Base-by-base conservation (phyloP, 768 basidiomycete species). In the Hericium coralloides region DNA sequence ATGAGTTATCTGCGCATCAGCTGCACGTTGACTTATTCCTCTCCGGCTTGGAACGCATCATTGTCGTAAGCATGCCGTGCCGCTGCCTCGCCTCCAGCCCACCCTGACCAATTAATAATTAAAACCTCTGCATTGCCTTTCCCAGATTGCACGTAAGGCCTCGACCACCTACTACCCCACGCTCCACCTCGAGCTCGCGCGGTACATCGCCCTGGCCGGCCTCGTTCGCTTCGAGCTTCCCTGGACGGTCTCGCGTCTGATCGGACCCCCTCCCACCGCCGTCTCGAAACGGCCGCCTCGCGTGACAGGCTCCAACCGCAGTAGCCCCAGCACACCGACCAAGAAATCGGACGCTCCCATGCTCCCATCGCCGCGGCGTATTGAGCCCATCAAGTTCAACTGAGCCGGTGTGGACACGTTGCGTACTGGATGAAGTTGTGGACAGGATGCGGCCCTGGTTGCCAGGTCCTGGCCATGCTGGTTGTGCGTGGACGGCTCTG, bases 121-220 rank as follows among this genome's bases (percentile, higher is more conserved):
- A 10, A 12, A n/a, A 31, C 31, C 25, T 49, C 53, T 2, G 38
- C 20, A 8, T 38, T 10, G 3, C 15, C 20, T n/a, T 14, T 48
- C 26, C 3, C 62, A 98, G 95, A 92, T 95, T 47, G 83, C 92
- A 0, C 89, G 97, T 52, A 98, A 98, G 71, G 93, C 97, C 15
- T 98, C 95, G 17, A 84, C 87, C 22, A 85, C 87, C 12, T 98
- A 97, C 70, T 99, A 99, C 69, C 92, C 94, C 0, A 87, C 84
- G 3, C 80, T 99, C 1, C 97, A 99, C 70, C 84, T 98, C 41
- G 95, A 99, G 70, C 75, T 99, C 52, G 81, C 93, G 14, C 83
- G 94, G 36, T 98, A 98, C 68, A 79, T 98, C 61, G 74, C 79
- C 0, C 77, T 83, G 59, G 83, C 86, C 2, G 71, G 71, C 23